Evolutionary conservation across 306 rosid genomes (phyloP).

Genomic region (Quillaja saponaria): DNA sequence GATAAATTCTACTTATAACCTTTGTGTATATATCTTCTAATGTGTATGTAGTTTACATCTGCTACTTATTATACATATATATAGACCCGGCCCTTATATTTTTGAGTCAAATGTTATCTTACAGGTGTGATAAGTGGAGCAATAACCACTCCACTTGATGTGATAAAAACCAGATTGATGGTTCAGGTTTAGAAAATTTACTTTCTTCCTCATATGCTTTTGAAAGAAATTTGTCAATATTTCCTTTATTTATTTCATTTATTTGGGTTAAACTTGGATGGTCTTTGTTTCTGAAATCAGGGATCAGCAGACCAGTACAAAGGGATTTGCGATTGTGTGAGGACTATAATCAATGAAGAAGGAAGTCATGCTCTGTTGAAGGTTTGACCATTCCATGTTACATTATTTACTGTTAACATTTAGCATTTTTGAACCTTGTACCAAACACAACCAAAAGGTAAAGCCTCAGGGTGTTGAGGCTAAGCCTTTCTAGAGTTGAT

Average conservation of each 20-base stretch:
- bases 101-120: too few species aligned
- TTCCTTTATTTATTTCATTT: neutral
- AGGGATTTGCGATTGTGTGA: constrained; percentile 70
- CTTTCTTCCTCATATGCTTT: constrained; percentile 3
- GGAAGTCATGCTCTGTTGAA: constrained; percentile 66
- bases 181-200: constrained; percentile 45
- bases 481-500: too few species aligned
- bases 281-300: constrained; percentile 28
- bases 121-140: constrained; percentile 90
- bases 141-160: constrained; percentile 88
- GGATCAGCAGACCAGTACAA: constrained; percentile 68
- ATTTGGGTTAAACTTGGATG: neutral
- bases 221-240: neutral
- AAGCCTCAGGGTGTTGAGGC: too few species aligned
- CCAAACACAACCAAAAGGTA: neutral
- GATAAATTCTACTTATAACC: too few species aligned
- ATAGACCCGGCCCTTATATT: too few species aligned
- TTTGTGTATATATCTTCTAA: too few species aligned
- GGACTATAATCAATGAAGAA: constrained; percentile 71
- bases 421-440: neutral
- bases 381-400: constrained; percentile 37
- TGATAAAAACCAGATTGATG: constrained; percentile 74
- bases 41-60: too few species aligned
- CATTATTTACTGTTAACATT: neutral
- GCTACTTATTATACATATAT: too few species aligned